Evolutionary conservation across 2,329 filamentous ascomycete species (phyloP), one percentile per base, ranked within the genome.

Genomic region (Venturia effusa): DNA sequence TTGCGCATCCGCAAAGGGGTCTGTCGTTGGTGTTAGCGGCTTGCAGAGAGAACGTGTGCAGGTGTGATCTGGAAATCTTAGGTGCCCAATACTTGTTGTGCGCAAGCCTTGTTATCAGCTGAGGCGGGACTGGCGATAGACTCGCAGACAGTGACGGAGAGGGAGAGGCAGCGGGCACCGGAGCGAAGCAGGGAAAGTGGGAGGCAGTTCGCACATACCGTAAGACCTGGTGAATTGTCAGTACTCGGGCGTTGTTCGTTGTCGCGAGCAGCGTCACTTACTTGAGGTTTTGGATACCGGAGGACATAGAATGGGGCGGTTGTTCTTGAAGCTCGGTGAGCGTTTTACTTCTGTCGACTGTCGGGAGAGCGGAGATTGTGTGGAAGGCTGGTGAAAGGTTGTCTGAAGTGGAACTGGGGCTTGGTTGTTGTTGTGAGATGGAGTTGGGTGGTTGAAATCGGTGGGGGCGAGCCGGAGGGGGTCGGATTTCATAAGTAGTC

Each of bases 261-360:
- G 59, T 63, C 61, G 61, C 60, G 17, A 63, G 59, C 43, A 22
- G 43, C 34, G 27, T 17, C 45, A 61, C 54, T 61, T 60, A 61
- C 62, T 64, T 64, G 40, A 64, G 62, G 62, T 64, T 64, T 54
- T 64, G 62, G 57, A 64, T 64, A 37, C 61, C 62, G 54, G 54
- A 61, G 54, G 54, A 61, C 62, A 64, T 60, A 64, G 32, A 45
- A 48, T 60, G 57, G 45, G 45, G 39, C 37, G 30, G 27, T 17
- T 55, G 61, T 37, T 41, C 45, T 40, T 62, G 61, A 51, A 60
- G 51, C 51, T 57, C 51, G 51, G 51, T 60, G 59, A 60, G 34
- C 40, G 59, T 60, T 4, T 43, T 27, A 27, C 34, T 40, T 17
- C 13, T 40, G 40, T 40, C 40, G 59, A 27, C 43, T 41, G 59